Percentiles rank a stretch among this genome's conserved stretches.
Conservation (phyloP, 2,329 filamentous ascomycete species). For the Venturia oleaginea region DNA sequence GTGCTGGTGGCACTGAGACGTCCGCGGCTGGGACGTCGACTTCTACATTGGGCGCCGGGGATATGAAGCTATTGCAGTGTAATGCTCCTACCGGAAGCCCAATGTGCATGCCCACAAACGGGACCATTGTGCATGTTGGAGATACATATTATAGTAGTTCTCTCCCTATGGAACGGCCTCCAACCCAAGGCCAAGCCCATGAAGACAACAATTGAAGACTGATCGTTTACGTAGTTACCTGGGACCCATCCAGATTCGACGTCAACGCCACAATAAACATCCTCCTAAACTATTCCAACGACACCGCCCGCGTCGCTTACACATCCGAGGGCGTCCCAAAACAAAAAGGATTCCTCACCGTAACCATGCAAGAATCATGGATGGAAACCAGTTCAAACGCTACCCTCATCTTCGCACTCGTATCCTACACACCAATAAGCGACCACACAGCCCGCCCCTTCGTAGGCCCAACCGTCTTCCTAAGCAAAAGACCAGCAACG, state of each 20-base stretch:
- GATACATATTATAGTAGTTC: constrained; percentile 27
- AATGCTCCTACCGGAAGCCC: constrained; percentile 20
- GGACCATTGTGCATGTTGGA: constrained; percentile 26
- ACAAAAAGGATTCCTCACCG: constrained; percentile 29
- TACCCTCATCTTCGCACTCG: constrained; percentile 27
- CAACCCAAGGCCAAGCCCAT: neutral
- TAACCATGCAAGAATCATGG: constrained; percentile 33
- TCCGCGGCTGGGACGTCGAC: constrained; percentile 13
- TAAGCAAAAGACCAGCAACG: constrained; percentile 25
- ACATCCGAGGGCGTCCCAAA: constrained; percentile 28
- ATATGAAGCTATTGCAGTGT: constrained; percentile 14
- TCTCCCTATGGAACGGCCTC: neutral
- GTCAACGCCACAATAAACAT: constrained; percentile 21
- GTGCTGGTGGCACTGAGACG: constrained; percentile 12
- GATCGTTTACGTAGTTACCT: constrained; percentile 16
- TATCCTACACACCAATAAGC: constrained; percentile 25
- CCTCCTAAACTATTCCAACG: constrained; percentile 28
- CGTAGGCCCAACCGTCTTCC: constrained; percentile 29
- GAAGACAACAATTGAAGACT: neutral
- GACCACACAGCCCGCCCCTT: constrained; percentile 21
- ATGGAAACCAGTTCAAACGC: constrained; percentile 29
- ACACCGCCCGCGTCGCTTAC: constrained; percentile 23
- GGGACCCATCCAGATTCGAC: constrained; percentile 21
- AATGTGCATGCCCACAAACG: constrained; percentile 29
- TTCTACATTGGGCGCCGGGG: constrained; percentile 11